phyloP scores from a whole-genome alignment of 2,329 filamentous ascomycete genomes.

The Aureobasidium musti region DNA sequence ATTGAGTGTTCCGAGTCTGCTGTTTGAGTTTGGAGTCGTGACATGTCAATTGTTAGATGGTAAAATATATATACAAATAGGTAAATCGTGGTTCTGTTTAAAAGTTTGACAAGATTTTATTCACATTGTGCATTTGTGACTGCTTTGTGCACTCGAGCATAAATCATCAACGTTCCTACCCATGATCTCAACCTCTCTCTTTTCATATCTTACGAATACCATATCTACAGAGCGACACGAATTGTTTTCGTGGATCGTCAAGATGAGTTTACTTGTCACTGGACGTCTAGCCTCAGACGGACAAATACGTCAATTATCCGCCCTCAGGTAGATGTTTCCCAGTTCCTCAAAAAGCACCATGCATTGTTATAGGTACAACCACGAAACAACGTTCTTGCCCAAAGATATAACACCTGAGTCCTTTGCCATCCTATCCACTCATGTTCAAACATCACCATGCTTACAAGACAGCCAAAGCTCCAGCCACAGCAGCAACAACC shows the following conservation, averaged over 20 bases:
- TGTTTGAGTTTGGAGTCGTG: conserved; percentile 8
- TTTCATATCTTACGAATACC: too few species aligned
- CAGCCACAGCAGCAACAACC: background rate
- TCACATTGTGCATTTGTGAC: too few species aligned
- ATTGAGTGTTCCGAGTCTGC: conserved; percentile 11
- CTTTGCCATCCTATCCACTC: background rate
- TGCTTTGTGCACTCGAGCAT: too few species aligned
- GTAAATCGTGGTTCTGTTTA: background rate
- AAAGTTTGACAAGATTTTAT: too few species aligned
- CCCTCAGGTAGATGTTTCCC: background rate
- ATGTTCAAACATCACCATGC: background rate
- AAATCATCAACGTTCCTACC: too few species aligned
- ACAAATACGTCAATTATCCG: background rate
- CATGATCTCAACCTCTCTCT: too few species aligned
- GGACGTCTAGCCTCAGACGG: too few species aligned
- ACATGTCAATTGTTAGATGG: background rate
- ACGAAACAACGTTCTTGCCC: background rate
- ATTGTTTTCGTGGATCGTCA: too few species aligned
- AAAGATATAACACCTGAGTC: background rate
- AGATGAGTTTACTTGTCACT: too few species aligned
- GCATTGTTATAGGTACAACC: background rate
- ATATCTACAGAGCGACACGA: too few species aligned
- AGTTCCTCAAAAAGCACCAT: background rate
- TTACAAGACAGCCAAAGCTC: conserved; percentile 16
- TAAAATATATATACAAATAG: background rate